These are phyloP conservation scores for Annulohypoxylon maeteangense DNA, from an alignment of 495 filamentous ascomycete species.

Conservation along the genomic window DNA sequence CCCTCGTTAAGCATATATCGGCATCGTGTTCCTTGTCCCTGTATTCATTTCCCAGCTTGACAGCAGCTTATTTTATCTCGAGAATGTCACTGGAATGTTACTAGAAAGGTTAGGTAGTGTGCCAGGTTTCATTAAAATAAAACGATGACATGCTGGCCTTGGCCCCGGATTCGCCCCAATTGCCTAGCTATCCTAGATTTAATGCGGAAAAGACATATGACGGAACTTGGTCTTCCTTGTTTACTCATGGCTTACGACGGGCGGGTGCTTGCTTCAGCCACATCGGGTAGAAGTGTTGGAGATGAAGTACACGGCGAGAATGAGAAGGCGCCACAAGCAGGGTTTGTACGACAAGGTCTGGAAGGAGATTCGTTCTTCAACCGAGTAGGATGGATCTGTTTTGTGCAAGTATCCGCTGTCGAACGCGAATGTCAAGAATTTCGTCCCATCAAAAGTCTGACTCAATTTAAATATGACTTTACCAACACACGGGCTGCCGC, in stretches of 20 bases:
- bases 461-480: conserved; percentile 3
- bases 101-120: too few species aligned
- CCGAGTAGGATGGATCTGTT: not conserved
- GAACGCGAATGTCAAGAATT: not conserved
- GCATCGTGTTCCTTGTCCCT: conserved; percentile 8
- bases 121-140: conserved; percentile 30
- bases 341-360: not conserved
- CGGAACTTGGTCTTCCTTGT: conserved; percentile 22
- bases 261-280: conserved; percentile 10
- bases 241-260: conserved; percentile 26
- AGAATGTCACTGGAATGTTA: not conserved
- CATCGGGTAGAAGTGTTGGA: not conserved
- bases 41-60: conserved; percentile 14
- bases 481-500: not conserved
- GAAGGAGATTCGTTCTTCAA: not conserved
- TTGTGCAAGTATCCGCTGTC: not conserved
- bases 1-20: conserved; percentile 21
- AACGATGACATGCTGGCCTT: conserved; percentile 21
- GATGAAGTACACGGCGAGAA: not conserved
- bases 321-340: not conserved
- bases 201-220: not conserved
- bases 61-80: not conserved
- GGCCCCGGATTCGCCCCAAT: conserved; percentile 1
- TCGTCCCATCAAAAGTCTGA: not conserved
- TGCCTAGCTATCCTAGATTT: conserved; percentile 2